Conservation (phyloP, 495 filamentous ascomycete species). For the Lichina pygmaea region DNA sequence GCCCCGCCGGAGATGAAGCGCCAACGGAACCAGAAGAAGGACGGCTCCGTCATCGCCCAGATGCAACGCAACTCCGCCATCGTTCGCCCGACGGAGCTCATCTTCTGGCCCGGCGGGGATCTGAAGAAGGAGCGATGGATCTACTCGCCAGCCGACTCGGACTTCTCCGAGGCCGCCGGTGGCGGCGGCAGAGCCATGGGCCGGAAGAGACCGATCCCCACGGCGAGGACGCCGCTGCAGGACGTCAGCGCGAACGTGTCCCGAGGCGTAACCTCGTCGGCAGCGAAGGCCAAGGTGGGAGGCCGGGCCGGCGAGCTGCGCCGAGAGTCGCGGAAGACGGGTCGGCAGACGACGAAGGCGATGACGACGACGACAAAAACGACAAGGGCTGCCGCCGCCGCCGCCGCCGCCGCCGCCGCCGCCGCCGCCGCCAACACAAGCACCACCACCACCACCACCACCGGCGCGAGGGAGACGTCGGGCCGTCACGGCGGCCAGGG, state of each 20-base stretch:
- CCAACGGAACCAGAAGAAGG: constrained; percentile 71
- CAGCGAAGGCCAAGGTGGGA: too few species aligned
- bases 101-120: constrained; percentile 28
- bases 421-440: too few species aligned
- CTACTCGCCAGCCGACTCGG: constrained; percentile 15
- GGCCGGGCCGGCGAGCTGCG: too few species aligned
- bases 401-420: too few species aligned
- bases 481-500: too few species aligned
- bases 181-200: neutral
- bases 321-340: too few species aligned
- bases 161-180: constrained; percentile 1
- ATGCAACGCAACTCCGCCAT: constrained; percentile 40
- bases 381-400: too few species aligned
- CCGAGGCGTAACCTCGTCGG: neutral
- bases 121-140: constrained; percentile 29
- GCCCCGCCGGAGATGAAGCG: constrained; percentile 51
- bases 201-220: neutral
- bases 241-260: neutral
- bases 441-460: too few species aligned
- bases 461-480: too few species aligned
- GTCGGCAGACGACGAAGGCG: too few species aligned
- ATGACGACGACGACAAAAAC: too few species aligned
- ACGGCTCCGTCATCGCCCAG: constrained; percentile 34
- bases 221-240: neutral
- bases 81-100: constrained; percentile 43